Conservation (phyloP, 305 asterid species). For the Solanum hybrid region DNA sequence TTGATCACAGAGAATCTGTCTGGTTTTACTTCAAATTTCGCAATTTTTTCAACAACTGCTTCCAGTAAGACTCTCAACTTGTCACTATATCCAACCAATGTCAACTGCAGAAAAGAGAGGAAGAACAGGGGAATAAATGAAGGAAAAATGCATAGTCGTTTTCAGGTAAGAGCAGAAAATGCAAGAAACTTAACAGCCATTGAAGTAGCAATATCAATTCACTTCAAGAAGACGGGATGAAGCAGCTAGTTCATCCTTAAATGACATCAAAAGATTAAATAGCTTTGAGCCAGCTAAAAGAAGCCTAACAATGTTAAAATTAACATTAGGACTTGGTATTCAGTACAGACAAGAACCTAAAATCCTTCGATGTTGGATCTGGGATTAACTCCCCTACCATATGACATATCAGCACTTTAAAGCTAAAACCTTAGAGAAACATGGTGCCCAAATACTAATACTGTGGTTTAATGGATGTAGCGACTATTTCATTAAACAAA, state of each 20-base stretch:
- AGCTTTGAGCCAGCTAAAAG: background rate
- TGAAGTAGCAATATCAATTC: background rate
- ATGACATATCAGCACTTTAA: background rate
- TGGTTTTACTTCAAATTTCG: constrained; percentile 76
- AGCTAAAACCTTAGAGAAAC: background rate
- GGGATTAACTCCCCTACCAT: background rate
- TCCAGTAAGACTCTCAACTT: constrained; percentile 71
- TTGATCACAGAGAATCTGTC: constrained; percentile 87
- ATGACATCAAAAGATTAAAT: background rate
- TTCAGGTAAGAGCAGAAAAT: background rate
- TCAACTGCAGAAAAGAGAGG: constrained; percentile 41
- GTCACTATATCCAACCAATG: constrained; percentile 78
- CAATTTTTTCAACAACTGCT: constrained; percentile 58
- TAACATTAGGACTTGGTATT: background rate
- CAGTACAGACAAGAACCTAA: background rate
- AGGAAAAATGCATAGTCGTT: background rate
- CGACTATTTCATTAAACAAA: background rate
- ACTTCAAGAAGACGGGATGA: background rate
- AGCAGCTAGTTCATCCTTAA: background rate
- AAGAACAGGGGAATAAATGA: background rate
- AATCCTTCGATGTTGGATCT: background rate
- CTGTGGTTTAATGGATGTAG: background rate
- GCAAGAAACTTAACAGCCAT: background rate
- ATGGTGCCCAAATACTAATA: background rate
- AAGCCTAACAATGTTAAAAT: background rate